Percentiles rank a stretch among this genome's conserved stretches.
Conservation (phyloP, 2,329 filamentous ascomycete species). For the Zymoseptoria ardabiliae region DNA sequence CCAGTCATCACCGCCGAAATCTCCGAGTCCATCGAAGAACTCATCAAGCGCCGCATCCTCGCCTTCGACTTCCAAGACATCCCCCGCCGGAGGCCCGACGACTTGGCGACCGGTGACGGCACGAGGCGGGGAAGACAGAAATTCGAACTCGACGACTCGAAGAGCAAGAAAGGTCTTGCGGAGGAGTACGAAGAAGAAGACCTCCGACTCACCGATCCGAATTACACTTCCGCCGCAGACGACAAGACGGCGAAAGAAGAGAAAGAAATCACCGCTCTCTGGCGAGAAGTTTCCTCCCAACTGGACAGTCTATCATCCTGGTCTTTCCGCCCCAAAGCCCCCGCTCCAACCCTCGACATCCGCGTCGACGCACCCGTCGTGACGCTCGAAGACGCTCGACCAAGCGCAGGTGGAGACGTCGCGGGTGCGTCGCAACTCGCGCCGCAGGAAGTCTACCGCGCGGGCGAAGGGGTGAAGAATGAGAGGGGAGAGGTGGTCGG, state of each 20-base stretch:
- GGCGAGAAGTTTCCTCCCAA: slow-evolving; percentile 71
- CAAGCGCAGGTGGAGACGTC: slow-evolving; percentile 69
- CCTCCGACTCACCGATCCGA: slow-evolving; percentile 67
- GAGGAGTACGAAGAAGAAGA: slow-evolving; percentile 95
- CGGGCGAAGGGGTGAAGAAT: slow-evolving; percentile 55
- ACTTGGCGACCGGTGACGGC: slow-evolving; percentile 53
- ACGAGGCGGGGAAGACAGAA: slow-evolving; percentile 57
- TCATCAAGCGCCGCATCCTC: slow-evolving; percentile 90
- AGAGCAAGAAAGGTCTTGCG: slow-evolving; percentile 77
- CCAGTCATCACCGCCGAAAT: slow-evolving; percentile 88
- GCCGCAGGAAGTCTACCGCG: slow-evolving; percentile 87
- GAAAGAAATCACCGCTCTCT: slow-evolving; percentile 71
- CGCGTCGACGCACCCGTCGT: slow-evolving; percentile 87
- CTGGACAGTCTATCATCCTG: slow-evolving; percentile 87
- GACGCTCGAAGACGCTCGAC: slow-evolving; percentile 90
- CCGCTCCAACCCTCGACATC: slow-evolving; percentile 73
- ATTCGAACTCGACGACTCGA: slow-evolving; percentile 77
- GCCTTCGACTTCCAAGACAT: slow-evolving; percentile 90
- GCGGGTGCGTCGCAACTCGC: slow-evolving; percentile 67
- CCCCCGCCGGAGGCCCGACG: slow-evolving; percentile 69
- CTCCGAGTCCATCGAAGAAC: slow-evolving; percentile 81
- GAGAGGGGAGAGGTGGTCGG: slow-evolving; percentile 60
- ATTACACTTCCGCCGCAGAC: slow-evolving; percentile 72
- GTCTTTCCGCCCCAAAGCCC: slow-evolving; percentile 89
- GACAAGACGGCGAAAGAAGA: slow-evolving; percentile 71